Evolutionary conservation across 2,329 filamentous ascomycete genomes (phyloP), one percentile per base, ranked within the genome.

Genomic region (Claviceps pusilla): DNA sequence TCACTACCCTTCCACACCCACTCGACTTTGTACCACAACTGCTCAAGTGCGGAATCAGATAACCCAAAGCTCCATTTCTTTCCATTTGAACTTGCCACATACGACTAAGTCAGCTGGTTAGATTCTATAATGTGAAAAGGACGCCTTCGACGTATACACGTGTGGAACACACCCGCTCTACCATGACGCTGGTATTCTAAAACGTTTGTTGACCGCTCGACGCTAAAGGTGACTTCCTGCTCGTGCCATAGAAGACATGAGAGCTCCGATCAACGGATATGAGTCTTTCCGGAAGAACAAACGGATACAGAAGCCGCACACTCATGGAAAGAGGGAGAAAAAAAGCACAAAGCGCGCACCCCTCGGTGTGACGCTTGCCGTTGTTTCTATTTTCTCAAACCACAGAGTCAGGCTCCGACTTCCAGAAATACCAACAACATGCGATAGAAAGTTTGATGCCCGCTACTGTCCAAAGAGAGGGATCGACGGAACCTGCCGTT

Each of bases 391-490:
- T 31, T 31, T 37, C 29, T 54, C 48, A 56, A 24, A 54, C 55
- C 31, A 54, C 29, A 5, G 49, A 54, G 6, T 50, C 49, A n/a
- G 55, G 37, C 24, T 56, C 56, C 16, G 52, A 28, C 53, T 57
- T 59, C 69, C 69, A 71, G 3, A 62, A 55, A 42, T 65, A 56
- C 66, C 65, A 72, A n/a, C 58, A 63, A 4, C 69, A 52, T 4
- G 68, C 67, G 46, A 73, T 68, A 1, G 65, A 53, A 9, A 72
- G 57, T 63, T 77, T 77, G 53, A 77, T 62, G 6, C 64, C 73
- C 12, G 66, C 72, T 7, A 69, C 68, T 7, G 74, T 61, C 73
- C 73, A 77, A 16, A 77, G 62, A 4, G 71, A 69, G 10, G 68
- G 66, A 47, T 66, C 60, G 60, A 75, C 67, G 4, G 70, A 71